Percentiles rank a stretch among this genome's conserved stretches.
Conservation (phyloP, 164 flowering plant genomes). For the Malania oleifera region DNA sequence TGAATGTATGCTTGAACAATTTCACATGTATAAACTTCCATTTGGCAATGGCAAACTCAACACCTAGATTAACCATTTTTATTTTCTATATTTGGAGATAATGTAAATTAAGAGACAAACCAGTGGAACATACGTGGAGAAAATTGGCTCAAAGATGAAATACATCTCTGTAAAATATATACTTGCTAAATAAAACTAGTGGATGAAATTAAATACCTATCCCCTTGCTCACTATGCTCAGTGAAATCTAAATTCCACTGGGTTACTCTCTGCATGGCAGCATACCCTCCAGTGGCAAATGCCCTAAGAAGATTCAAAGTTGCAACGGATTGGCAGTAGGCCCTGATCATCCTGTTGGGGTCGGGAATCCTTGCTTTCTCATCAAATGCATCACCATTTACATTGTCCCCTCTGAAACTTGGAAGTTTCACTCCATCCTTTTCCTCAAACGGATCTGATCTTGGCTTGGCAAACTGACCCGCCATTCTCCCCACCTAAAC, state of each 20-base stretch:
- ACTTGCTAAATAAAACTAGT: too few relatives aligned
- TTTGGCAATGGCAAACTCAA: too few relatives aligned
- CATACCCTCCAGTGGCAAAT: conserved; percentile 36
- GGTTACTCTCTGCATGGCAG: conserved; percentile 35
- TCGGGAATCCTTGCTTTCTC: conserved; percentile 27
- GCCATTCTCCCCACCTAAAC: conserved; percentile 35
- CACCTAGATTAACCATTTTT: too few relatives aligned
- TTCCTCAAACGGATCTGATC: conserved; percentile 36
- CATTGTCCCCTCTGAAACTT: conserved; percentile 35
- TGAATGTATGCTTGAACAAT: too few relatives aligned
- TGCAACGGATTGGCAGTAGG: conserved; percentile 29
- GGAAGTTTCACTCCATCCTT: conserved; percentile 35
- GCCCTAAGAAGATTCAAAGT: conserved; percentile 36
- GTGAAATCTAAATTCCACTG: conserved; percentile 38
- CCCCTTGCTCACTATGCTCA: conserved; percentile 30
- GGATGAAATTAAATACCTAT: conserved; percentile 15
- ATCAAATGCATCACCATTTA: conserved; percentile 33
- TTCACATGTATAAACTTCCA: too few relatives aligned
- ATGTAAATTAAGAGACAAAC: too few relatives aligned
- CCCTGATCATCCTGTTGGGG: conserved; percentile 34
- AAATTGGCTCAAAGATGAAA: too few relatives aligned
- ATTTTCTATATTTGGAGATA: too few relatives aligned
- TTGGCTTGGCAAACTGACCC: conserved; percentile 36
- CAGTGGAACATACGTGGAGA: too few relatives aligned
- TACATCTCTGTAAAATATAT: too few relatives aligned